Base-by-base conservation (phyloP, 2,329 filamentous ascomycete genomes). In the Penicillium sp. region DNA sequence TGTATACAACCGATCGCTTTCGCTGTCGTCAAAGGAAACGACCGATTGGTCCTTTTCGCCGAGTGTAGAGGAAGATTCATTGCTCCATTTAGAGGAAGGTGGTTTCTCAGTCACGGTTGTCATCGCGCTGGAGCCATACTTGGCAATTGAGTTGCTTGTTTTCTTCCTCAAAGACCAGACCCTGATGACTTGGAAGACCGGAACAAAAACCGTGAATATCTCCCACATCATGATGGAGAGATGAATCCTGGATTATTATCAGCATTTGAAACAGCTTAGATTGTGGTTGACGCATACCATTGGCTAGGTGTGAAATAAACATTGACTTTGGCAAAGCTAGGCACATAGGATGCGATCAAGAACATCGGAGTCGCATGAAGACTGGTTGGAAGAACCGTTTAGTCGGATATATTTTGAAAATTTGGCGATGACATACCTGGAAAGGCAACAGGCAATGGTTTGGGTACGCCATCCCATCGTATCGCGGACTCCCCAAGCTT, bases 381-480 rank as follows among this genome's bases (percentile, higher is more conserved):
- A 48, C 53, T 55, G 44, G 27, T n/a, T 3, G n/a, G 11, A n/a
- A 13, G 4, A n/a, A n/a, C 4, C 6, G 3, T n/a, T 36, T 36
- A n/a, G 34, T 36, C 14, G 3, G 5, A n/a, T 36, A n/a, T 1
- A 7, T 36, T n/a, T 36, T 13, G 5, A n/a, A 4, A n/a, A n/a
- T 4, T 4, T 6, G 13, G 13, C 11, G n/a, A 5, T 11, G 24
- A 53, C 46, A 44, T 54, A 54, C 52, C 52, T 32, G 11, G 47
- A 49, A 24, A 54, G 21, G 27, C 52, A 54, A 36, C 52, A 54
- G 9, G 21, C 52, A n/a, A 54, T 43, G 6, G 47, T 54, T 16
- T 54, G 52, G 9, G 52, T 43, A 5, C 43, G 47, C 52, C 52
- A 54, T 29, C 52, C 52, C 52, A 54, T 47, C 5, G 52, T 54